A percentile compares a stretch with the other conserved stretches of the same genome.
phyloP scores from a whole-genome alignment of 176 grass and related monocot species.

The Pharus latifolius region DNA sequence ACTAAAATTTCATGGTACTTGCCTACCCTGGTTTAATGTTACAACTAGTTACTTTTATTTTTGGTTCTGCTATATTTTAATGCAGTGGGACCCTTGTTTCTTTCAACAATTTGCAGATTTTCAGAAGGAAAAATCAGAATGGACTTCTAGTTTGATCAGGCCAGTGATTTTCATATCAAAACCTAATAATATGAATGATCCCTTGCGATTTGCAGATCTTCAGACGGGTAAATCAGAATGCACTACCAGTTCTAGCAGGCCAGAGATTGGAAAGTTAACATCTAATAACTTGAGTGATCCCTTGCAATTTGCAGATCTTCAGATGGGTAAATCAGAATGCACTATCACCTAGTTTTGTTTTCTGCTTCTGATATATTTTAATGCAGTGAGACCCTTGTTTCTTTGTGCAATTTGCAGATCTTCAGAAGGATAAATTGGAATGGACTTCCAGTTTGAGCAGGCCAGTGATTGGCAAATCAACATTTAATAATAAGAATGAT shows the following conservation, averaged over 20 bases:
- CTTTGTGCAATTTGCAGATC: background rate
- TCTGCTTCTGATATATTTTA: background rate
- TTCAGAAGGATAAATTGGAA: conserved; percentile 16
- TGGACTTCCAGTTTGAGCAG: background rate
- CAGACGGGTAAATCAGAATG: conserved; percentile 1
- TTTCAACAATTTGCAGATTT: background rate
- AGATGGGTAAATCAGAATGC: conserved; percentile 1
- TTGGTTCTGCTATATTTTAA: background rate
- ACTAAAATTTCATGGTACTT: conserved; percentile 26
- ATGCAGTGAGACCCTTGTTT: conserved; percentile 2
- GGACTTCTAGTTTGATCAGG: background rate
- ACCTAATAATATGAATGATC: background rate
- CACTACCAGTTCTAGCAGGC: background rate
- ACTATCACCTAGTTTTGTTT: background rate
- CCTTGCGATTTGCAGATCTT: conserved; percentile 25
- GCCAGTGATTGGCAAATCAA: conserved; percentile 21
- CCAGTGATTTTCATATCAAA: background rate
- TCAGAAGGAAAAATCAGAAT: background rate
- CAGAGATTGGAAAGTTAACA: conserved; percentile 4
- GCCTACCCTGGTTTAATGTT: conserved; percentile 3
- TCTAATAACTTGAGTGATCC: background rate
- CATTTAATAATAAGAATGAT: conserved; percentile 10
- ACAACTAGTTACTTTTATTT: background rate
- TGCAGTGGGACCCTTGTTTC: background rate
- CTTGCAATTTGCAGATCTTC: conserved; percentile 11